Conservation (phyloP, 108 stramenopile species). For the Cyclotella choctawhatcheeana region DNA sequence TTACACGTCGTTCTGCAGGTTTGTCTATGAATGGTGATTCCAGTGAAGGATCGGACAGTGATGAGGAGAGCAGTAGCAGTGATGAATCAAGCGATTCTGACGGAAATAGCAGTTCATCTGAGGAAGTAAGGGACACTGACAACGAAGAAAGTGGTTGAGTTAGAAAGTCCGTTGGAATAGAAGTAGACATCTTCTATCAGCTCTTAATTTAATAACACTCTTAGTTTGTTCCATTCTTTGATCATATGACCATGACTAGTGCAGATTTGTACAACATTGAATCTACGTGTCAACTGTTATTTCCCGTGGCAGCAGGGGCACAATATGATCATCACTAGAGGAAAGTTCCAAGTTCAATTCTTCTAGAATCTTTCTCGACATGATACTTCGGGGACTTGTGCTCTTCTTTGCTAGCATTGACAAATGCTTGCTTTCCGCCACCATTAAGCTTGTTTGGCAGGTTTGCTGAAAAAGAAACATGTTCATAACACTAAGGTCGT, state of each 20-base stretch:
- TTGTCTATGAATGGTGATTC: not conserved
- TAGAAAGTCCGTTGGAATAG: too few relatives aligned
- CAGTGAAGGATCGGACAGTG: not conserved
- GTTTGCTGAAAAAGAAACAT: not conserved
- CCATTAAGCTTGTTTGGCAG: not conserved
- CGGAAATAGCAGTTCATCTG: not conserved
- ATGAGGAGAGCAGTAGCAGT: not conserved
- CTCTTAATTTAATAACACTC: too few relatives aligned
- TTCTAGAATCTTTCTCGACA: not conserved
- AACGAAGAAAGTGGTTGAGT: not conserved
- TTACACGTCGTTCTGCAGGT: conserved; percentile 21
- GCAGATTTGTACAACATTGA: too few relatives aligned
- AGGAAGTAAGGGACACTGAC: not conserved
- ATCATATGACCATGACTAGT: too few relatives aligned
- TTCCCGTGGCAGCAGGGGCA: not conserved
- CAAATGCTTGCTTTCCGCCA: not conserved
- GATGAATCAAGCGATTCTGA: not conserved
- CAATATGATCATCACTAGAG: not conserved
- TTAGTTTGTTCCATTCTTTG: too few relatives aligned
- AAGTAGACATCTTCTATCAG: too few relatives aligned
- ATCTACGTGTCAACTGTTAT: not conserved
- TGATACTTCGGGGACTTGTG: not conserved
- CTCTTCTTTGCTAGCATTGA: not conserved
- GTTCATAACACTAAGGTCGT: not conserved
- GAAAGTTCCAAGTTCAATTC: not conserved